Base-by-base conservation (phyloP, 345 rosid species). In the Hibiscus tridactylites region DNA sequence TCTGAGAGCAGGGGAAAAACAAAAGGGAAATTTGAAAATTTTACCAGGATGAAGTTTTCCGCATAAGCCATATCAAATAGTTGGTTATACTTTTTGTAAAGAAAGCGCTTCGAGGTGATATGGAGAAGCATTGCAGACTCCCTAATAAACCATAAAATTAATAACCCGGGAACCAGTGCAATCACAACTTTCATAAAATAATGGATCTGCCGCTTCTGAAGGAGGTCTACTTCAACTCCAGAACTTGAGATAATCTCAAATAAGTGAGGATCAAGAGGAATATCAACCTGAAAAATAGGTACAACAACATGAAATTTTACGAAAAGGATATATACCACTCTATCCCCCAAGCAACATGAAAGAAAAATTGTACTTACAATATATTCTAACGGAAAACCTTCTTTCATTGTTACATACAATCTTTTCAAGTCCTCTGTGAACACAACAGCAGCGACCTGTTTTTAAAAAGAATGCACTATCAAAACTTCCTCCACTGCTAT, bases 361-460 rank as follows among this genome's bases (percentile, higher is more conserved):
- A 50, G 42, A 78, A 26, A 61, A 7, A 3, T 71, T 67, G 35
- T 19, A 81, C 98, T 87, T 87, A 93, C 98, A 73, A 88, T 74
- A 84, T 88, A 93, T 87, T 93, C 98, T 52, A 89, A 74, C 24
- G 97, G 98, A 83, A 91, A 91, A 60, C 97, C 98, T 88, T 91
- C 97, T 72, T 88, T 93, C 98, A 93, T 91, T 12, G 96, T 91
- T 73, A 93, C 86, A 83, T 85, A 93, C 73, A 90, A 75, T 79
- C 89, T 83, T 79, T 93, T 93, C 76, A 93, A 81, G 83, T 93
- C 97, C 86, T 93, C 97, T 3, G 98, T 88, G 80, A 93, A 91
- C 68, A 93, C 97, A 77, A 91, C 85, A 73, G 98, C 97, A 81
- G 89, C 96, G 78, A 93, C 94, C 97, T 93, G 82, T 80, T 35